These are phyloP conservation scores for Globisporangium emineosum DNA, from an alignment of 352 stramenopile species.

Conservation along the genomic window DNA sequence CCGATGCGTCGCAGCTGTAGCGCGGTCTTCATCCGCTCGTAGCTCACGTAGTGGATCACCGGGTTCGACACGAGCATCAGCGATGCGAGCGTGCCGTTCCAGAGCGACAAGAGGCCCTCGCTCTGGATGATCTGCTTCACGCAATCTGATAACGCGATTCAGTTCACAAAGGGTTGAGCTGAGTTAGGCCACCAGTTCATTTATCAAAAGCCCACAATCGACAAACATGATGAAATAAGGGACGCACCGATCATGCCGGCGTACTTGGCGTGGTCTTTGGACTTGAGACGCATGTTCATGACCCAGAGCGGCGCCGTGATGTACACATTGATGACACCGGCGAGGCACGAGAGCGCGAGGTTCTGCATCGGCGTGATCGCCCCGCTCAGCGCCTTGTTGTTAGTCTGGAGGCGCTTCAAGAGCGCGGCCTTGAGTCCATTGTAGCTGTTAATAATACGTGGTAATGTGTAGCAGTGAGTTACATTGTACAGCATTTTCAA, in stretches of 20 bases:
- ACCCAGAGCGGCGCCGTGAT: constrained; percentile 91
- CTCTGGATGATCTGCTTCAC: constrained; percentile 50
- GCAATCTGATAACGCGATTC: constrained; percentile 28
- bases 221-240: too few species aligned
- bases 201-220: not conserved
- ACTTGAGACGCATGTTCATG: constrained; percentile 91
- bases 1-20: constrained; percentile 39
- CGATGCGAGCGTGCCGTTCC: constrained; percentile 89
- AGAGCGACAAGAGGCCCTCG: constrained; percentile 87
- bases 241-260: constrained; percentile 30
- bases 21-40: constrained; percentile 90
- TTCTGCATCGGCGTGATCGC: constrained; percentile 56
- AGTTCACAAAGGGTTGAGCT: constrained; percentile 15
- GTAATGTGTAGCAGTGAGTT: too few species aligned
- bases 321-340: constrained; percentile 88
- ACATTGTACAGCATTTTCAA: not conserved
- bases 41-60: constrained; percentile 94
- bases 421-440: constrained; percentile 64
- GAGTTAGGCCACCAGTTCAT: constrained; percentile 10
- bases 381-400: constrained; percentile 27
- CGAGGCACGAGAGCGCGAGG: constrained; percentile 57
- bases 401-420: constrained; percentile 55
- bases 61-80: constrained; percentile 94
- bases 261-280: constrained; percentile 70
- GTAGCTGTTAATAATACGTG: constrained; percentile 30